phyloP scores from a whole-genome alignment of 176 grass and related monocot species.

The Elymus sibiricus region DNA sequence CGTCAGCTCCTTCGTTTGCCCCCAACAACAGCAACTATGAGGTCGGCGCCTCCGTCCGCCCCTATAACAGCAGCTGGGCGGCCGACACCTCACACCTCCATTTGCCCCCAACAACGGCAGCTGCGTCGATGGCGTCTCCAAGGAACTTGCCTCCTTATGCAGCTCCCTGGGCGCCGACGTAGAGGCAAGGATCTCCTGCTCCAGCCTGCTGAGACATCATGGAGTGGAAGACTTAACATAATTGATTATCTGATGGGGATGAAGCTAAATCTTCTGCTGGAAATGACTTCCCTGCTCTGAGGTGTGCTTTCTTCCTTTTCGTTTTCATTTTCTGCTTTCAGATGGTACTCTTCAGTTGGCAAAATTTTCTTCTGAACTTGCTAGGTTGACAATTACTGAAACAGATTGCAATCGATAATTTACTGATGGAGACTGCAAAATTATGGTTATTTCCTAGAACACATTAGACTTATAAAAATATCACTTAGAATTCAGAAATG shows the following conservation, averaged over 20 bases:
- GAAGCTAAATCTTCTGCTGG: constrained; percentile 73
- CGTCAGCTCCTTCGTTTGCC: too few relatives aligned
- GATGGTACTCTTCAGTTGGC: neutral
- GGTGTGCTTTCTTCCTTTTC: constrained; percentile 33
- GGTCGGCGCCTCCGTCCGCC: too few relatives aligned
- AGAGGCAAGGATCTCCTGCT: too few relatives aligned
- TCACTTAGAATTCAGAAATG: neutral
- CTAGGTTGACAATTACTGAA: neutral
- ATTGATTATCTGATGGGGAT: constrained; percentile 19
- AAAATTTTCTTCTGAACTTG: neutral
- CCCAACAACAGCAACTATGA: too few relatives aligned
- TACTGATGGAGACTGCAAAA: neutral
- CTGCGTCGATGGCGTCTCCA: too few relatives aligned
- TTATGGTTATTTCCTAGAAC: neutral
- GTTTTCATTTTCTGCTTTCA: constrained; percentile 15
- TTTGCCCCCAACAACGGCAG: too few relatives aligned
- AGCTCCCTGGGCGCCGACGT: too few relatives aligned
- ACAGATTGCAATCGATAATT: neutral
- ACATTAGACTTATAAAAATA: neutral
- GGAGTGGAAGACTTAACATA: too few relatives aligned
- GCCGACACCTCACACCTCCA: too few relatives aligned
- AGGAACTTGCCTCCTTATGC: too few relatives aligned
- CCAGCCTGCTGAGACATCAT: too few relatives aligned
- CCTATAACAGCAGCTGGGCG: too few relatives aligned
- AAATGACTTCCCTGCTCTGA: constrained; percentile 81